Percentiles rank a stretch among this genome's conserved stretches.
Conservation (phyloP, 2,329 filamentous ascomycete species). For the Nemania sp. region DNA sequence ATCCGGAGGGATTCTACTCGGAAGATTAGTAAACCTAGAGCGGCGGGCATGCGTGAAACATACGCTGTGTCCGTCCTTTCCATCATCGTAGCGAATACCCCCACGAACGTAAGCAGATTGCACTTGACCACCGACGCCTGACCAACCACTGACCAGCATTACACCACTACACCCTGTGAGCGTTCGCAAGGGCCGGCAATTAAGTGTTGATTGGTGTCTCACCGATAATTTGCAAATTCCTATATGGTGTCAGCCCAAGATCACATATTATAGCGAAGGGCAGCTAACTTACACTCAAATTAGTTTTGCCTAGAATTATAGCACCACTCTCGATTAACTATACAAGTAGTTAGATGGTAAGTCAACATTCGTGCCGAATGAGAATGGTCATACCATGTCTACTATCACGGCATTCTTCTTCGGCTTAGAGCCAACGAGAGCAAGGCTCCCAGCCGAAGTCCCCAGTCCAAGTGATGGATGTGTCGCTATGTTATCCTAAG, state of each 20-base stretch:
- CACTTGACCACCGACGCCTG: neutral
- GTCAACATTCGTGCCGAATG: neutral
- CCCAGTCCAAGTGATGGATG: neutral
- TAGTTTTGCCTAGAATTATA: neutral
- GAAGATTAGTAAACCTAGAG: neutral
- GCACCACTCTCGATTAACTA: neutral
- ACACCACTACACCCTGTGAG: neutral
- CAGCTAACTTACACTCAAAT: neutral
- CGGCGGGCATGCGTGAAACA: neutral
- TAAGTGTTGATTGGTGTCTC: too few species aligned
- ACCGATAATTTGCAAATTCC: constrained; percentile 1
- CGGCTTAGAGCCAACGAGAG: neutral
- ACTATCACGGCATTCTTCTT: neutral
- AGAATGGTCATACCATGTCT: neutral
- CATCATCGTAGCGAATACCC: neutral
- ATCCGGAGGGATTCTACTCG: neutral
- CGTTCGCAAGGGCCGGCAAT: too few species aligned
- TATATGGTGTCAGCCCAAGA: neutral
- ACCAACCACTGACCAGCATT: neutral
- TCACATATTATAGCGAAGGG: neutral
- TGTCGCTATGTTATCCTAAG: neutral
- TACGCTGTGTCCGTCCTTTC: neutral
- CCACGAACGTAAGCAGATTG: neutral
- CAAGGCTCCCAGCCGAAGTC: neutral
- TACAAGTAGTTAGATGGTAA: neutral